These are phyloP conservation scores for Parsonsia alboflavescens DNA, from an alignment of 257 asterid genomes.

Conservation along the genomic window DNA sequence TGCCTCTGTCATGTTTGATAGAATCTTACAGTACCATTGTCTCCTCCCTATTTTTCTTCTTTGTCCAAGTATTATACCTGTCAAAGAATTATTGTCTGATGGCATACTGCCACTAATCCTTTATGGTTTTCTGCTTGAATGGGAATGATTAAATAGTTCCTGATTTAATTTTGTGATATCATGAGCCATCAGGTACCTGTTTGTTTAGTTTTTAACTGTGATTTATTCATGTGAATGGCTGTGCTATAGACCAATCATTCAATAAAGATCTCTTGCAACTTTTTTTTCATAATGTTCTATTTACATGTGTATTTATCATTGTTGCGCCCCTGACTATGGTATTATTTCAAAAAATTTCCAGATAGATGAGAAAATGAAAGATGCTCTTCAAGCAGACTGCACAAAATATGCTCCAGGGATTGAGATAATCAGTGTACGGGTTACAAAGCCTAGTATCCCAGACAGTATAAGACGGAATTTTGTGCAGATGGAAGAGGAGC, in stretches of 20 bases:
- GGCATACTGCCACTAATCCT: not conserved
- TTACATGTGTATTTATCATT: not conserved
- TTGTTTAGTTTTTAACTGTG: not conserved
- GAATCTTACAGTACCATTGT: too few species aligned
- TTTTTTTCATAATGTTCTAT: not conserved
- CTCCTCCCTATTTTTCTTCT: not conserved
- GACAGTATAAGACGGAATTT: slow-evolving; percentile 81
- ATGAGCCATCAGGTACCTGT: not conserved
- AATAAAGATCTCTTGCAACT: not conserved
- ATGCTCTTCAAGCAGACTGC: slow-evolving; percentile 97
- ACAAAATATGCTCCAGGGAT: slow-evolving; percentile 98
- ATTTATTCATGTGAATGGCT: not conserved
- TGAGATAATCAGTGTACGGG: slow-evolving; percentile 92
- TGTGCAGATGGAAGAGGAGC: slow-evolving; percentile 96
- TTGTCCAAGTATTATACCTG: not conserved
- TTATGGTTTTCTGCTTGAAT: not conserved
- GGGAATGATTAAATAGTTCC: not conserved
- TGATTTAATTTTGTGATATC: not conserved
- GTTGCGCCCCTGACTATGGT: not conserved
- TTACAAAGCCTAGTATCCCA: slow-evolving; percentile 89
- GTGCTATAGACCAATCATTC: not conserved
- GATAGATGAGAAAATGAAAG: slow-evolving; percentile 99
- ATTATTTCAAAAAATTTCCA: slow-evolving; percentile 28
- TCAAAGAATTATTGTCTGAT: not conserved
- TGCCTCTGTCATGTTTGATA: not conserved